Percentiles rank a stretch among this genome's conserved stretches.
Conservation (phyloP, 352 stramenopile species). For the Phytophthora megakarya region DNA sequence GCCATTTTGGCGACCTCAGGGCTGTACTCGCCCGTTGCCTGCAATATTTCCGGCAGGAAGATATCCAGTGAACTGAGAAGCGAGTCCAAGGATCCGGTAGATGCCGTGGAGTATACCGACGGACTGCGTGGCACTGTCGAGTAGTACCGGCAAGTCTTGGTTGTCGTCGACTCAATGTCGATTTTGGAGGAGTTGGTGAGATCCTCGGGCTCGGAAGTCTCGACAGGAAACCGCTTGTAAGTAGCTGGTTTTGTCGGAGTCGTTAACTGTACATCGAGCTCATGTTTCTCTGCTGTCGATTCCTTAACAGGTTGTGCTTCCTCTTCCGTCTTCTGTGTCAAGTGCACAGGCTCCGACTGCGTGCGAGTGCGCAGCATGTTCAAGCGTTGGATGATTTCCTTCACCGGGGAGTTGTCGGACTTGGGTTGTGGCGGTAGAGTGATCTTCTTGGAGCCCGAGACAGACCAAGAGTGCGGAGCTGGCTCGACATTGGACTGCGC, state of each 20-base stretch:
- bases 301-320: neutral
- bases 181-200: constrained; percentile 20
- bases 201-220: constrained; percentile 11
- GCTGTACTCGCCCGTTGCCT: constrained; percentile 17
- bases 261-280: neutral
- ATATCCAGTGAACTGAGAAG: constrained; percentile 34
- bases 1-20: constrained; percentile 3
- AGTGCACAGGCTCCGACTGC: constrained; percentile 16
- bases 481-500: constrained; percentile 12
- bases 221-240: constrained; percentile 23
- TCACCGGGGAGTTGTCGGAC: constrained; percentile 17
- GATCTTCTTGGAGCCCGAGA: constrained; percentile 4
- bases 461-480: constrained; percentile 7
- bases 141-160: constrained; percentile 23
- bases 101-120: constrained; percentile 41
- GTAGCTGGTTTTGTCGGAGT: neutral
- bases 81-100: constrained; percentile 39
- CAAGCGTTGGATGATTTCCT: constrained; percentile 26
- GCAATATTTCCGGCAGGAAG: constrained; percentile 27
- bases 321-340: neutral
- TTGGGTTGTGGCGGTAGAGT: constrained; percentile 13
- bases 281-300: constrained; percentile 1
- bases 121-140: constrained; percentile 24
- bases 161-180: constrained; percentile 8
- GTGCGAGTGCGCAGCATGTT: constrained; percentile 8